Evolutionary conservation across 805 yeast genomes (phyloP).

Genomic region (Wickerhamiella spandovensis): DNA sequence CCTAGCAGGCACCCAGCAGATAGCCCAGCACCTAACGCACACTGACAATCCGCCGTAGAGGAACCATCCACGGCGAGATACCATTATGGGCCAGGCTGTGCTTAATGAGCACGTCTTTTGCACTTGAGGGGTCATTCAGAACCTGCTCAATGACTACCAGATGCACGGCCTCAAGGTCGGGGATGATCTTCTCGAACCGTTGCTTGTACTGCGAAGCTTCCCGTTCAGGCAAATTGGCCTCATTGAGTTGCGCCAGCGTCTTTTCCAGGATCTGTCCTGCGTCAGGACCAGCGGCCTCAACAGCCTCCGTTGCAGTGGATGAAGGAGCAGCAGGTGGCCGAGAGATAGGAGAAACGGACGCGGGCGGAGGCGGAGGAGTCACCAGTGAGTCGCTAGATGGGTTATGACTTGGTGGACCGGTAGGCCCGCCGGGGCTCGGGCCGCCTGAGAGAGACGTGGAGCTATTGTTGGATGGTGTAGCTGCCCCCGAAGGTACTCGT

Average conservation of each 20-base stretch:
- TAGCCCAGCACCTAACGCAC: too few species aligned
- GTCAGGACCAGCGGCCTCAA: neutral
- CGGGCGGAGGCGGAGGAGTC: too few species aligned
- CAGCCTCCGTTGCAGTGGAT: too few species aligned
- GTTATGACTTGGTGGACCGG: neutral
- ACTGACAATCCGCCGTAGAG: slow-evolving; percentile 45
- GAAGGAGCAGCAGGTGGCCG: too few species aligned
- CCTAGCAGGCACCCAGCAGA: too few species aligned
- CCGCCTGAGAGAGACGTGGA: too few species aligned
- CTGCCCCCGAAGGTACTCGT: slow-evolving; percentile 6
- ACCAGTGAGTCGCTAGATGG: neutral
- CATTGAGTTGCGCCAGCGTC: neutral
- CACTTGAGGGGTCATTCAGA: slow-evolving; percentile 18
- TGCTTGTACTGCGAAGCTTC: neutral
- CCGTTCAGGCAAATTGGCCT: neutral
- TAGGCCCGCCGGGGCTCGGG: too few species aligned
- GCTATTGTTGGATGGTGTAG: too few species aligned
- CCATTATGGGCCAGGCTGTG: slow-evolving; percentile 49
- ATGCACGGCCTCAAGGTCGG: slow-evolving; percentile 3
- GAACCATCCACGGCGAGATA: slow-evolving; percentile 52
- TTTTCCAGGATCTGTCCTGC: neutral
- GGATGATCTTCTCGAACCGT: slow-evolving; percentile 2
- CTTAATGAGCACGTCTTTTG: slow-evolving; percentile 29
- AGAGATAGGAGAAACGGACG: too few species aligned
- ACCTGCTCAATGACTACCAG: slow-evolving; percentile 2